phyloP scores from a whole-genome alignment of 352 stramenopile genomes.

The Pythium guiyangense region DNA sequence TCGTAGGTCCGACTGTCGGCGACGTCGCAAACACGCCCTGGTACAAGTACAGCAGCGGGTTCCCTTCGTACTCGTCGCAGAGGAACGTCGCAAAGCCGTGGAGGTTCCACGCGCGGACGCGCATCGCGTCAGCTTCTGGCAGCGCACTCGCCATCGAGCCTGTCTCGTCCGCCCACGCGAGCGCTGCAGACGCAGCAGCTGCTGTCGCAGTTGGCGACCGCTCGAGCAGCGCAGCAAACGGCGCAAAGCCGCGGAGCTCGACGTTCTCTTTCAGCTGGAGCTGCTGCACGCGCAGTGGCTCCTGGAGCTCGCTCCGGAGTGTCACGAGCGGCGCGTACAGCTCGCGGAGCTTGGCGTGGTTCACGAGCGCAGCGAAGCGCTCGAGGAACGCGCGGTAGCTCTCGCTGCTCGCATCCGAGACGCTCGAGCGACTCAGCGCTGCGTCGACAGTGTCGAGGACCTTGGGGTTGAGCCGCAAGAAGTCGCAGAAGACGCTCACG shows the following conservation, averaged over 20 bases:
- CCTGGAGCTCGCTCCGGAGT: slow-evolving; percentile 16
- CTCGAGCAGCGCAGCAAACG: slow-evolving; percentile 31
- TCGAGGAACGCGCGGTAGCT: slow-evolving; percentile 39
- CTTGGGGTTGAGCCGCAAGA: slow-evolving; percentile 42
- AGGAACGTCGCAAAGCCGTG: slow-evolving; percentile 53
- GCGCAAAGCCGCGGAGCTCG: slow-evolving; percentile 65
- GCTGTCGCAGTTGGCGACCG: too few relatives aligned
- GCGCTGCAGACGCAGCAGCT: neutral
- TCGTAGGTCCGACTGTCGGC: slow-evolving; percentile 13
- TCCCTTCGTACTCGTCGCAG: slow-evolving; percentile 52
- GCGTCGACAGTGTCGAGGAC: slow-evolving; percentile 40
- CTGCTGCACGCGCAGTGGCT: slow-evolving; percentile 29
- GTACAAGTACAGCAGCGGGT: slow-evolving; percentile 51
- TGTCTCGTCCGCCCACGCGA: slow-evolving; percentile 25
- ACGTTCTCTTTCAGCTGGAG: slow-evolving; percentile 67
- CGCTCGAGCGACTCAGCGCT: slow-evolving; percentile 8
- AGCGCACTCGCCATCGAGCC: slow-evolving; percentile 14
- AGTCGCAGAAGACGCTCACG: slow-evolving; percentile 67
- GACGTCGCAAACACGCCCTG: slow-evolving; percentile 31
- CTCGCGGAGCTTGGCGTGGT: slow-evolving; percentile 39
- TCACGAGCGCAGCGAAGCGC: slow-evolving; percentile 47
- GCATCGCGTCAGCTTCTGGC: slow-evolving; percentile 38
- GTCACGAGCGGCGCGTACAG: slow-evolving; percentile 30
- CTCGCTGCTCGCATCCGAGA: slow-evolving; percentile 6
- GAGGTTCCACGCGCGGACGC: slow-evolving; percentile 60